A percentile compares a stretch with the other conserved stretches of the same genome.
These are phyloP conservation scores for Waltergamsia citrina DNA, from an alignment of 2,329 filamentous ascomycete species.

Conservation along the genomic window DNA sequence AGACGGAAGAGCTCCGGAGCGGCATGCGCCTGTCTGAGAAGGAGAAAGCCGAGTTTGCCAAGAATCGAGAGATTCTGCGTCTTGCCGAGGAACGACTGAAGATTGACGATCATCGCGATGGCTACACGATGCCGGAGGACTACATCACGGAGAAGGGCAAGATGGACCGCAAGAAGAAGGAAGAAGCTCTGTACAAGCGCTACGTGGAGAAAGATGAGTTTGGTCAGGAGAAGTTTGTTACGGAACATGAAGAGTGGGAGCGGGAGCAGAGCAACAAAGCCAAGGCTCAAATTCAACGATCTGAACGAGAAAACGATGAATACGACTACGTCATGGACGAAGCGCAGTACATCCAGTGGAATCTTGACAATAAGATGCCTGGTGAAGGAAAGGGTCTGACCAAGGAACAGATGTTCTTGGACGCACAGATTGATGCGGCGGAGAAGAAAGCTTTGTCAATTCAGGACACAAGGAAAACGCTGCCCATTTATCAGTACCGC, in stretches of 20 bases:
- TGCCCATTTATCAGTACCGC: constrained; percentile 84
- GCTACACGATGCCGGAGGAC: constrained; percentile 88
- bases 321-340: constrained; percentile 95
- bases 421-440: constrained; percentile 76
- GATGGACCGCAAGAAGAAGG: constrained; percentile 76
- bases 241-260: constrained; percentile 95
- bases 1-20: constrained; percentile 69
- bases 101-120: constrained; percentile 88
- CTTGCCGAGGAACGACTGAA: constrained; percentile 75
- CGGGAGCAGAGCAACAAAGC: constrained; percentile 80
- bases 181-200: constrained; percentile 81
- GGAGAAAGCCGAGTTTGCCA: constrained; percentile 81
- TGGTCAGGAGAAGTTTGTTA: constrained; percentile 81
- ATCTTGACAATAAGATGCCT: constrained; percentile 61
- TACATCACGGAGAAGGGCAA: constrained; percentile 93
- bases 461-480: constrained; percentile 79
- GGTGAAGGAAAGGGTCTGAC: constrained; percentile 64
- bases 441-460: constrained; percentile 84
- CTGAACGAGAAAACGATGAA: constrained; percentile 69
- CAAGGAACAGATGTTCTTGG: constrained; percentile 69
- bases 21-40: constrained; percentile 65
- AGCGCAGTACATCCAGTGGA: constrained; percentile 77
- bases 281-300: constrained; percentile 70
- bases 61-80: constrained; percentile 73
- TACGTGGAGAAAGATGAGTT: constrained; percentile 83